These are phyloP conservation scores for Exophiala alcalophila DNA, from an alignment of 2,329 filamentous ascomycete genomes.

Conservation along the genomic window DNA sequence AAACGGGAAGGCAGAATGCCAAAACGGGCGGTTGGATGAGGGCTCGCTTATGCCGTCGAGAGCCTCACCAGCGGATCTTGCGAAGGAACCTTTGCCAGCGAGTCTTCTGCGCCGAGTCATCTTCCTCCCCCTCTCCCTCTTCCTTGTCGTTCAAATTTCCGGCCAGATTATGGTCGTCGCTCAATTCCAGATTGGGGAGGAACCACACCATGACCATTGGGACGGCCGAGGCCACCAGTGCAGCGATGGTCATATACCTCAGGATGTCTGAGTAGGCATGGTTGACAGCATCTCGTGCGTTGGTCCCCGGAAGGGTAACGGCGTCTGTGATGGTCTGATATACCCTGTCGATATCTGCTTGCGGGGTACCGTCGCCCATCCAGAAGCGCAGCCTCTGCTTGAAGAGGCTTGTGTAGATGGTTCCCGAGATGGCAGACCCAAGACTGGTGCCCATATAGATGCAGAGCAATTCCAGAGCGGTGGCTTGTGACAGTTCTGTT, in stretches of 20 bases:
- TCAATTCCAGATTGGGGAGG: slow-evolving; percentile 30
- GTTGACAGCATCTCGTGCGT: slow-evolving; percentile 44
- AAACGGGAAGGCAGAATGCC: no score
- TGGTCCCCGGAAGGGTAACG: slow-evolving; percentile 42
- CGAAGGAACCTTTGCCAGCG: slow-evolving; percentile 9
- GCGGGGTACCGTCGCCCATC: slow-evolving; percentile 36
- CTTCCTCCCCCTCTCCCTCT: neutral
- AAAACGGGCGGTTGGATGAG: no score
- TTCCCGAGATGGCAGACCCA: slow-evolving; percentile 45
- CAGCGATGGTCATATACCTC: slow-evolving; percentile 35
- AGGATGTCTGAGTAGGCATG: slow-evolving; percentile 39
- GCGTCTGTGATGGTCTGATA: slow-evolving; percentile 48
- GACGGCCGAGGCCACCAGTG: slow-evolving; percentile 33
- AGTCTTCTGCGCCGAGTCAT: neutral
- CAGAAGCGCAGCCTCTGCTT: slow-evolving; percentile 36
- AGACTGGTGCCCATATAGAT: slow-evolving; percentile 41
- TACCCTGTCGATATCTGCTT: slow-evolving; percentile 38
- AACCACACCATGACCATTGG: slow-evolving; percentile 32
- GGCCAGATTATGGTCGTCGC: slow-evolving; percentile 21
- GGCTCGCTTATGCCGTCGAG: no score
- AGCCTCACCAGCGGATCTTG: slow-evolving; percentile 11
- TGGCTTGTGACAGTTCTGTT: slow-evolving; percentile 48
- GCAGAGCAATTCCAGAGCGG: slow-evolving; percentile 45
- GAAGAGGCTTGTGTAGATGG: slow-evolving; percentile 51
- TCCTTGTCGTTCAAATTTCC: neutral